Evolutionary conservation across 1,284 basidiomycete genomes (phyloP).

Genomic region (Sutorius eximius): DNA sequence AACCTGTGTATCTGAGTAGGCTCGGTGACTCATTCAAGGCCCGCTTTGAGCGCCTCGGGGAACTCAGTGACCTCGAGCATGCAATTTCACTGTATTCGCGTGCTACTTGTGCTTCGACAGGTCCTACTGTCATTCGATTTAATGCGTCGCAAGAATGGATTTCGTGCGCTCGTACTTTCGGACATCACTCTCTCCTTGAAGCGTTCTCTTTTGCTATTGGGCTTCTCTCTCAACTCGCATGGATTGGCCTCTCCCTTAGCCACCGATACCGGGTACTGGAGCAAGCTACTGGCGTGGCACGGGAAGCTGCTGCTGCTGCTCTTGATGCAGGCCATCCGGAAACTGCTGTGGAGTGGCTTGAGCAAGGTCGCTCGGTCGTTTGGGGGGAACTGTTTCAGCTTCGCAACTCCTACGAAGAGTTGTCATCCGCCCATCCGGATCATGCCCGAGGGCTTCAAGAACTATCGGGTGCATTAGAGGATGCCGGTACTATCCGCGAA

Average conservation of each 20-base stretch:
- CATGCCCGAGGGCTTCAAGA: not conserved
- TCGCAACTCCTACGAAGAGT: not conserved
- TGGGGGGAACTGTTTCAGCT: slow-evolving; percentile 1
- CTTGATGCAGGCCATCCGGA: slow-evolving; percentile 1
- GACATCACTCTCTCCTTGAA: not conserved
- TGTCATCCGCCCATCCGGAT: not conserved
- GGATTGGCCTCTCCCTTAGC: slow-evolving; percentile 8
- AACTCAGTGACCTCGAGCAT: not conserved
- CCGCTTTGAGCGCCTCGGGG: not conserved
- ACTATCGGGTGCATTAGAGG: not conserved
- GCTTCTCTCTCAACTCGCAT: slow-evolving; percentile 4
- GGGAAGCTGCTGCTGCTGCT: slow-evolving; percentile 4
- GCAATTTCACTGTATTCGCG: not conserved
- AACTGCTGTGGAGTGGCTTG: slow-evolving; percentile 11
- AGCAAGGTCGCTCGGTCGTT: slow-evolving; percentile 1
- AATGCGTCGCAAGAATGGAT: not conserved
- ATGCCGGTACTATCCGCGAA: not conserved
- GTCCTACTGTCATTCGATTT: not conserved
- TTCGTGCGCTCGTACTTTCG: slow-evolving; percentile 1
- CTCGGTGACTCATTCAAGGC: not conserved
- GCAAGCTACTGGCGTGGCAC: not conserved
- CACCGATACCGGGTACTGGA: slow-evolving; percentile 3
- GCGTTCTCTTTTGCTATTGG: not conserved
- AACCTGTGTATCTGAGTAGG: not conserved
- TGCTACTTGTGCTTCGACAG: not conserved